Evolutionary conservation across 2,329 filamentous ascomycete genomes (phyloP).

Genomic region (Colletotrichum sp.): DNA sequence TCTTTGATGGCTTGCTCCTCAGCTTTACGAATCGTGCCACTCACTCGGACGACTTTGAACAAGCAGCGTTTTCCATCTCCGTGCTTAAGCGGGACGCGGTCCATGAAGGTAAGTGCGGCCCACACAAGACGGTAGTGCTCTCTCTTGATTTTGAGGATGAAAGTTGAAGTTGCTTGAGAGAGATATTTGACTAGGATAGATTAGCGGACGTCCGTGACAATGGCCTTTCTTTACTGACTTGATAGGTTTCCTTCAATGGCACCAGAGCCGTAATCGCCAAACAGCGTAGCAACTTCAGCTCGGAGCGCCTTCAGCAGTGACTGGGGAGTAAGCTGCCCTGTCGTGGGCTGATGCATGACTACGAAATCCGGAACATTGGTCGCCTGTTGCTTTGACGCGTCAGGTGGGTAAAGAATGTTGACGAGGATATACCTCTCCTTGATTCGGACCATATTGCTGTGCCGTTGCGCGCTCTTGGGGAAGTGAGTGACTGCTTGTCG

Average conservation of each 20-base stretch:
- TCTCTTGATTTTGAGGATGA: constrained; percentile 85
- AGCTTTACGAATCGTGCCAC: constrained; percentile 89
- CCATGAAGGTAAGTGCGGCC: constrained; percentile 85
- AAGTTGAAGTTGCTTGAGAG: constrained; percentile 89
- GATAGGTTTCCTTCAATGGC: constrained; percentile 72
- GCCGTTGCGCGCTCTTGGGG: background rate
- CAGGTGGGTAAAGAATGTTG: constrained; percentile 85
- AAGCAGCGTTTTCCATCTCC: constrained; percentile 69
- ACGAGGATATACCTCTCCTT: constrained; percentile 97
- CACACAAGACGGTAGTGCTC: constrained; percentile 87
- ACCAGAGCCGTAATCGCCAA: constrained; percentile 89
- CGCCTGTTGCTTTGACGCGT: constrained; percentile 39
- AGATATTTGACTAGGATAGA: constrained; percentile 80
- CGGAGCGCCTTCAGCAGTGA: constrained; percentile 73
- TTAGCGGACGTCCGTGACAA: background rate
- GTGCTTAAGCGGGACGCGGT: constrained; percentile 62
- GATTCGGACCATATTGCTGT: constrained; percentile 80
- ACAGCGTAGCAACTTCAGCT: constrained; percentile 72
- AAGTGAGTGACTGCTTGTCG: background rate
- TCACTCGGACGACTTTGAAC: constrained; percentile 84
- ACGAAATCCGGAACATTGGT: constrained; percentile 64
- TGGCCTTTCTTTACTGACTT: constrained; percentile 49
- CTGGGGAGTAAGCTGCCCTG: constrained; percentile 70
- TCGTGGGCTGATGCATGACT: constrained; percentile 79
- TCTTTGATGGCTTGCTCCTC: constrained; percentile 88